phyloP scores from a whole-genome alignment of 2,329 filamentous ascomycete genomes.

The Aspergillus pseudoterreus region DNA sequence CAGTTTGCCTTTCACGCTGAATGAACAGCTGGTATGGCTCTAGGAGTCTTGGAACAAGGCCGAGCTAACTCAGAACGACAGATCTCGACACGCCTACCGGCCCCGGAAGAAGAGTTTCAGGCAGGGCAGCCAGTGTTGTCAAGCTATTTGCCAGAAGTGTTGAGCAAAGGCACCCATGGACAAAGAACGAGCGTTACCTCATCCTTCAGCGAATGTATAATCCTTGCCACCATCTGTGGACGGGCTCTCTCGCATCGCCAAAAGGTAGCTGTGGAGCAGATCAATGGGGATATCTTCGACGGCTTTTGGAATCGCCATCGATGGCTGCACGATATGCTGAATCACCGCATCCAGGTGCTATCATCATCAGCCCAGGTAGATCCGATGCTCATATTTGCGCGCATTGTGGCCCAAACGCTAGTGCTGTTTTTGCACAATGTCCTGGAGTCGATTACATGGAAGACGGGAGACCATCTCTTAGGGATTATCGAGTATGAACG shows the following conservation, averaged over 20 bases:
- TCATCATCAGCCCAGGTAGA: slow-evolving; percentile 11
- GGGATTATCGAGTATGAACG: slow-evolving; percentile 17
- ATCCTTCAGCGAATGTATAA: slow-evolving; percentile 31
- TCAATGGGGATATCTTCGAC: slow-evolving; percentile 8
- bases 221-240: slow-evolving; percentile 28
- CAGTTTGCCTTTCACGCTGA: slow-evolving; percentile 27
- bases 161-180: slow-evolving; percentile 11
- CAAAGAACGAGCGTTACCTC: slow-evolving; percentile 13
- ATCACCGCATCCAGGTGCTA: slow-evolving; percentile 13
- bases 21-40: slow-evolving; percentile 21
- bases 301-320: slow-evolving; percentile 15
- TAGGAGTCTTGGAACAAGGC: not conserved
- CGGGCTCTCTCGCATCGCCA: slow-evolving; percentile 16
- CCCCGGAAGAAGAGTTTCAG: slow-evolving; percentile 35
- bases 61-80: slow-evolving; percentile 15
- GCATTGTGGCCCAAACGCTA: slow-evolving; percentile 15
- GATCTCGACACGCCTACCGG: slow-evolving; percentile 35
- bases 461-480: slow-evolving; percentile 15
- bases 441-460: slow-evolving; percentile 18
- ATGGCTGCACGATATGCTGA: slow-evolving; percentile 16
- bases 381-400: slow-evolving; percentile 17
- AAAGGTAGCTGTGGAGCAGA: slow-evolving; percentile 12
- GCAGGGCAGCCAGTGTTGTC: slow-evolving; percentile 24
- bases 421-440: slow-evolving; percentile 17
- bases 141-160: slow-evolving; percentile 29